Base-by-base conservation (phyloP, 768 basidiomycete species). In the Royoungia palumana region DNA sequence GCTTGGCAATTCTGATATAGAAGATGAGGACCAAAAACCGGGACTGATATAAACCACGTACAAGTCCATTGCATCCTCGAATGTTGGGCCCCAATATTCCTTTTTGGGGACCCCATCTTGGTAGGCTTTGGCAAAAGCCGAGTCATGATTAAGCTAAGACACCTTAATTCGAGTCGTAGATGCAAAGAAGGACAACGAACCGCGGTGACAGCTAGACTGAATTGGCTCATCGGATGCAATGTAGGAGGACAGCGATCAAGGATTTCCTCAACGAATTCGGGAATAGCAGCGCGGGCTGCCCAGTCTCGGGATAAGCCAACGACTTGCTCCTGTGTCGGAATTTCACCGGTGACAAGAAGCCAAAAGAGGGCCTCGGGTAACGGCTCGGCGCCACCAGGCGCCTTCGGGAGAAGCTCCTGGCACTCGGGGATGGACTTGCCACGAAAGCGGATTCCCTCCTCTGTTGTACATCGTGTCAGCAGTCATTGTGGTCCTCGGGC, bases 201-300 rank as follows among this genome's bases (percentile, higher is more conserved):
- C 25, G 95, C 94, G 56, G 94, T 97, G 59, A 95, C 91, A 50
- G 94, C 94, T 65, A 96, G 75, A 67, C 87, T 88, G 75, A 98
- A 96, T 73, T 98, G 95, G 70, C 89, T 93, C 95, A 98, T 98
- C 55, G 95, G 95, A 70, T 98, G 95, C 38, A 98, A 81, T 14
- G 93, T 94, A 43, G 88, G 85, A 17, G 89, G 89, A 72, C 89
- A 92, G 68, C 93, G 73, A 75, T 98, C 95, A 44, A 98, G 80
- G 59, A 96, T 80, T 63, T 96, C 94, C 71, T 97, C 94, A n/a
- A 98, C 88, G 59, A 95, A 94, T 52, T 88, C 85, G 38, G 94
- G 94, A 54, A 98, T 82, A 39, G 85, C 80, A 35, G 92, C 84
- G 56, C 94, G 87, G 36, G 91, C 89, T 45, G 94, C 95, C 92